A percentile compares a stretch with the other conserved stretches of the same genome.
Evolutionary conservation across 495 filamentous ascomycete genomes (phyloP).

Genomic region (Neohortaea acidophila): DNA sequence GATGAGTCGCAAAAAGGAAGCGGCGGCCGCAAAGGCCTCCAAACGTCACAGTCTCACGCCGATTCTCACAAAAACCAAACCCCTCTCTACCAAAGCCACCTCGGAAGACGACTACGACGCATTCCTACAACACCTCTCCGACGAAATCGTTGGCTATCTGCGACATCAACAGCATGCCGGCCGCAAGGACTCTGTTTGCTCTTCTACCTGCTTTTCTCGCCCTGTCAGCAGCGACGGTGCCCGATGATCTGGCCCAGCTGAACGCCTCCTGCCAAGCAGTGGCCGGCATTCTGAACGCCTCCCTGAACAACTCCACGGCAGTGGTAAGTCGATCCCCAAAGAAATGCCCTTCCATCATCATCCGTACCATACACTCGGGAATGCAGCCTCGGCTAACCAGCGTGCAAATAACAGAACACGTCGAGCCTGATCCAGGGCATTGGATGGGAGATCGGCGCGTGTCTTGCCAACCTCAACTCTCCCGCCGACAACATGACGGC

Average conservation of each 20-base stretch:
- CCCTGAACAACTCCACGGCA: neutral
- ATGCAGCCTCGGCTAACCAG: no score
- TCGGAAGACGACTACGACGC: constrained; percentile 2
- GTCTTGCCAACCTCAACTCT: neutral
- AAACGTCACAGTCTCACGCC: no score
- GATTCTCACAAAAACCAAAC: no score
- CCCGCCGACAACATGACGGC: neutral
- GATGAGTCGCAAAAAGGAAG: no score
- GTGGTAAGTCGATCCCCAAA: neutral
- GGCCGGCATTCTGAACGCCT: neutral
- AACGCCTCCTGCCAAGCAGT: neutral
- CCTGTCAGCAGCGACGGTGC: neutral
- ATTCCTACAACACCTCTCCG: constrained; percentile 10
- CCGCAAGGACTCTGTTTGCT: no score
- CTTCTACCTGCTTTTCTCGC: no score
- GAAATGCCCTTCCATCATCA: no score
- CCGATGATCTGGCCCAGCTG: neutral
- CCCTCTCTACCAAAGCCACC: no score
- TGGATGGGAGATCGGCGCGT: neutral
- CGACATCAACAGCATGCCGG: no score
- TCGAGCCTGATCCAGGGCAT: neutral
- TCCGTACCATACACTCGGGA: no score
- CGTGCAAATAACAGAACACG: constrained; percentile 1
- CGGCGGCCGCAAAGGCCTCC: no score
- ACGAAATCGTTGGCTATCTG: neutral